Percentiles rank a stretch among this genome's conserved stretches.
These are phyloP conservation scores for Astrocystis sublimbata DNA, from an alignment of 495 filamentous ascomycete genomes.

Conservation along the genomic window DNA sequence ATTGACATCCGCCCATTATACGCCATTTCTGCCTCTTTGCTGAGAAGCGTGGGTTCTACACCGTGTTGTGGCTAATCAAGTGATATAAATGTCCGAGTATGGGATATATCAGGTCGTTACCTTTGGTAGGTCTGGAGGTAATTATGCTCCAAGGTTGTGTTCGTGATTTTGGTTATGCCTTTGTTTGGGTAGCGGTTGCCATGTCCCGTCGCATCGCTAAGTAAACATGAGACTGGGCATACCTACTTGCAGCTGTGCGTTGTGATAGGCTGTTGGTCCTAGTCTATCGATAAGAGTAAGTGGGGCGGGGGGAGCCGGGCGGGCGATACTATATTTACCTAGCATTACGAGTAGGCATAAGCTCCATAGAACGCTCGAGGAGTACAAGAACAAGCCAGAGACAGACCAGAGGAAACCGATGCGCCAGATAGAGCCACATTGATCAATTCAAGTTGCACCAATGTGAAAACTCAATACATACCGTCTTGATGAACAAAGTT, in stretches of 20 bases:
- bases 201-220: not conserved
- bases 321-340: not conserved
- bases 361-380: no score
- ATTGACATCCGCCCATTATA: constrained; percentile 83
- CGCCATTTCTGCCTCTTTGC: constrained; percentile 49
- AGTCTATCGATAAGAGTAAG: constrained; percentile 14
- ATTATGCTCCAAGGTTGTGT: not conserved
- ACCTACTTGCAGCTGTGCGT: no score
- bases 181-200: constrained; percentile 18
- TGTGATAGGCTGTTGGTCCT: constrained; percentile 4
- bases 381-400: no score
- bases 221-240: constrained; percentile 22
- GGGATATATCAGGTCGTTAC: no score
- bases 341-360: no score
- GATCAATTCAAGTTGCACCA: no score
- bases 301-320: not conserved
- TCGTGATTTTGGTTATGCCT: not conserved
- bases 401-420: no score
- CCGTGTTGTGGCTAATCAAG: not conserved
- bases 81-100: not conserved
- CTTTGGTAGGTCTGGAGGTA: no score
- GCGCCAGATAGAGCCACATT: no score
- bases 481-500: no score
- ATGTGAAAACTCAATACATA: no score
- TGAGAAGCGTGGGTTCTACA: not conserved